Conservation (phyloP, 2,329 filamentous ascomycete species). For the Penicillium sp. region DNA sequence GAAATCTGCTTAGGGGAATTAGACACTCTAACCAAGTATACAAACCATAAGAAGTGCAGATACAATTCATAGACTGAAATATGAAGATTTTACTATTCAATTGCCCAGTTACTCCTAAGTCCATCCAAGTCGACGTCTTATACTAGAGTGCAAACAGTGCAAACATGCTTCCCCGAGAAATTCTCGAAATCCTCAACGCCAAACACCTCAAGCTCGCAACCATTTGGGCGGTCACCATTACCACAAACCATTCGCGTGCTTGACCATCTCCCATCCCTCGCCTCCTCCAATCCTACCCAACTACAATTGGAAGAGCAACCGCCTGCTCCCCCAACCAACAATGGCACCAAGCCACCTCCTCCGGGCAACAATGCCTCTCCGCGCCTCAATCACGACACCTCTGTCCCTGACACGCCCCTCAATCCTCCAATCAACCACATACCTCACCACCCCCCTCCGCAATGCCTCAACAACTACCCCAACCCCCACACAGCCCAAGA, state of each 20-base stretch:
- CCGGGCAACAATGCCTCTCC: conserved; percentile 34
- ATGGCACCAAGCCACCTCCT: conserved; percentile 34
- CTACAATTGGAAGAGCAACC: background rate
- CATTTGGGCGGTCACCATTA: conserved; percentile 4
- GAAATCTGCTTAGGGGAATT: background rate
- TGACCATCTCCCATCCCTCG: background rate
- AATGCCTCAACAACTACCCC: conserved; percentile 16
- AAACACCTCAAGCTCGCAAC: conserved; percentile 8
- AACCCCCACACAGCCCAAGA: conserved; percentile 4
- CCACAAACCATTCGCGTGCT: background rate
- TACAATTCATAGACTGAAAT: background rate
- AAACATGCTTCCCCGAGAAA: conserved; percentile 27
- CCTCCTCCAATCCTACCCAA: background rate
- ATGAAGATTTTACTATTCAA: background rate
- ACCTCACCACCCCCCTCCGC: conserved; percentile 20
- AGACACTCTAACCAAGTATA: too few relatives aligned
- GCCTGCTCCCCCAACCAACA: conserved; percentile 4
- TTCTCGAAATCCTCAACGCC: conserved; percentile 26
- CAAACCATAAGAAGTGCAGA: background rate
- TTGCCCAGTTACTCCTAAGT: too few relatives aligned
- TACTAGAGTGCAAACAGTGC: conserved; percentile 30
- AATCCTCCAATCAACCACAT: conserved; percentile 17
- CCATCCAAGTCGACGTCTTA: background rate
- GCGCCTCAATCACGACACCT: conserved; percentile 26
- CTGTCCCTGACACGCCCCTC: conserved; percentile 26